Evolutionary conservation across 106 monocot genomes (phyloP).

Genomic region (Apostasia ramifera): DNA sequence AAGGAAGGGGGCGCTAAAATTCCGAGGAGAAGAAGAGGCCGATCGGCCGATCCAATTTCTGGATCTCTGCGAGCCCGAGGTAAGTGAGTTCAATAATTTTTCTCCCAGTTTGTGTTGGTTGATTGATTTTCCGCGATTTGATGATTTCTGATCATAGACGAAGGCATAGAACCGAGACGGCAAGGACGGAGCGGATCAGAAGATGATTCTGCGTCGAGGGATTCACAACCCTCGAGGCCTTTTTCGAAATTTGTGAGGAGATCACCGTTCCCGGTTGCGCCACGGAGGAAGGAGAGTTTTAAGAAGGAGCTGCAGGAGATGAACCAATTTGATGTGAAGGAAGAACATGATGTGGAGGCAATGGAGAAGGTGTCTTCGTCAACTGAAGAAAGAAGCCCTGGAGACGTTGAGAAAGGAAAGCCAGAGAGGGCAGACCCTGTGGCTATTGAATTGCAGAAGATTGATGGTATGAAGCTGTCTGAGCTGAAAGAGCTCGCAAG

Average conservation of each 20-base stretch:
- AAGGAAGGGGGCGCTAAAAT: constrained; percentile 11
- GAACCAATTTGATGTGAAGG: neutral
- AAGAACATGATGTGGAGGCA: neutral
- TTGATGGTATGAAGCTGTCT: constrained; percentile 47
- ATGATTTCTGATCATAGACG: neutral
- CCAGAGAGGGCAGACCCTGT: neutral
- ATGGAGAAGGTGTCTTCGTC: neutral
- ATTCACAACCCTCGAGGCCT: constrained; percentile 26
- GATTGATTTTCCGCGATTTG: constrained; percentile 3
- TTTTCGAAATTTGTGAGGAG: constrained; percentile 50
- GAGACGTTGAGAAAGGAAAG: neutral
- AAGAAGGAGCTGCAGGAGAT: neutral
- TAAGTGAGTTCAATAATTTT: constrained; percentile 3
- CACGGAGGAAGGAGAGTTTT: neutral
- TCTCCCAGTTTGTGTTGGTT: neutral
- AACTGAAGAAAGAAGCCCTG: neutral
- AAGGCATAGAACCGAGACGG: neutral
- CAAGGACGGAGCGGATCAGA: neutral
- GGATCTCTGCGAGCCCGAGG: constrained; percentile 18
- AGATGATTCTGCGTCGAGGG: neutral
- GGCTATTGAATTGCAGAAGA: constrained; percentile 11
- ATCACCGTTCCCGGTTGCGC: constrained; percentile 37
- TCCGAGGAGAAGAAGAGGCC: constrained; percentile 21
- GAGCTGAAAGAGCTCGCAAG: constrained; percentile 65
- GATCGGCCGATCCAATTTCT: constrained; percentile 18